Conservation (phyloP, 2,329 filamentous ascomycete genomes). For the Tolypocladium guangdongense region DNA sequence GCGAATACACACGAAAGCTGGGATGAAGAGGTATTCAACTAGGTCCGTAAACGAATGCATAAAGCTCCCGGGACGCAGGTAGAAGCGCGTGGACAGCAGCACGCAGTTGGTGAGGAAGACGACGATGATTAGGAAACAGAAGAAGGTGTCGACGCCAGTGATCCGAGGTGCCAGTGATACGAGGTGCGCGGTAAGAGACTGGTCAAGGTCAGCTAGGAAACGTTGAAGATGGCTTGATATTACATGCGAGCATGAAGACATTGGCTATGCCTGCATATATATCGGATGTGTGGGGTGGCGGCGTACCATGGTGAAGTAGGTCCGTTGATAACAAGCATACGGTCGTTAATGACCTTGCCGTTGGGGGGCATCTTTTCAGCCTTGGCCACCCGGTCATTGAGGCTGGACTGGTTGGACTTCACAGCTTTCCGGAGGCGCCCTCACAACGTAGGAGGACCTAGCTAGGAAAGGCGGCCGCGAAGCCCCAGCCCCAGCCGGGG, state of each 20-base stretch:
- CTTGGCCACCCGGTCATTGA: slow-evolving; percentile 24
- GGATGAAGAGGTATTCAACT: slow-evolving; percentile 68
- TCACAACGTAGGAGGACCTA: neutral
- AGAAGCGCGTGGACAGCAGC: slow-evolving; percentile 59
- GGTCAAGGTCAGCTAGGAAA: neutral
- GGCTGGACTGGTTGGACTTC: slow-evolving; percentile 7
- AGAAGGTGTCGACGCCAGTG: slow-evolving; percentile 44
- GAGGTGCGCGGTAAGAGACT: slow-evolving; percentile 24
- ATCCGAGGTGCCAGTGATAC: slow-evolving; percentile 48
- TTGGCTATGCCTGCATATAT: slow-evolving; percentile 34
- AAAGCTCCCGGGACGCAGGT: slow-evolving; percentile 59
- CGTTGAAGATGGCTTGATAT: neutral
- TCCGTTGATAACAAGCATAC: slow-evolving; percentile 54
- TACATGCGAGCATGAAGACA: slow-evolving; percentile 29
- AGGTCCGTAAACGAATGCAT: slow-evolving; percentile 63
- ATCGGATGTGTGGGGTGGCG: neutral
- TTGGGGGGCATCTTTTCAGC: slow-evolving; percentile 12
- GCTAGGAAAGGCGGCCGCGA: neutral
- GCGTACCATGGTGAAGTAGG: slow-evolving; percentile 55
- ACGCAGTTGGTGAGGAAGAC: slow-evolving; percentile 53
- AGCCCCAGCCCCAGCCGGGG: neutral
- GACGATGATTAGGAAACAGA: slow-evolving; percentile 52
- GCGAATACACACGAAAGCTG: slow-evolving; percentile 36
- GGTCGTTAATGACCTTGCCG: slow-evolving; percentile 32
- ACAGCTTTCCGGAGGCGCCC: neutral